Conservation (phyloP, 2,329 filamentous ascomycete genomes). For the Chrysosporium keratinophilum region DNA sequence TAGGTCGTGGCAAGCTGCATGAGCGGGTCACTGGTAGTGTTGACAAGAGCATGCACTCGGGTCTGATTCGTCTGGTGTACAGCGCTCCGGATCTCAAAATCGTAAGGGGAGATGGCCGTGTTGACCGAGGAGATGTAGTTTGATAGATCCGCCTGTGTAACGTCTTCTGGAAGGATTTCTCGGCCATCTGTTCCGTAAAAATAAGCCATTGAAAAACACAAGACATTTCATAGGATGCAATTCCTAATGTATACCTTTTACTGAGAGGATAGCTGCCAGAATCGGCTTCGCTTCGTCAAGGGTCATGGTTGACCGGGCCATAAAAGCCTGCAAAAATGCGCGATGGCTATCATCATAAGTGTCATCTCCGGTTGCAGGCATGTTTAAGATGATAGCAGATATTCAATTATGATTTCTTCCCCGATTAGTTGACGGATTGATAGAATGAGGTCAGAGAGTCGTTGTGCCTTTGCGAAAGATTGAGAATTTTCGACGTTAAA, state of each 20-base stretch:
- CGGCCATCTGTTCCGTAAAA: constrained; percentile 31
- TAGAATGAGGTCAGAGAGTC: not conserved
- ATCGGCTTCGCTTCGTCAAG: constrained; percentile 61
- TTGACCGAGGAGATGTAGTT: constrained; percentile 62
- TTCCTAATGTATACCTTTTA: constrained; percentile 35
- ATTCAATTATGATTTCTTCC: not conserved
- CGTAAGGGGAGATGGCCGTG: constrained; percentile 62
- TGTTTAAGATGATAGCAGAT: not conserved
- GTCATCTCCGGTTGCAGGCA: constrained; percentile 6
- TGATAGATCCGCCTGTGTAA: constrained; percentile 58
- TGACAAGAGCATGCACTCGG: constrained; percentile 74
- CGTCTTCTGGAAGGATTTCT: constrained; percentile 47
- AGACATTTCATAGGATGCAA: not conserved
- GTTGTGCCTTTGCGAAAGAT: too few relatives aligned
- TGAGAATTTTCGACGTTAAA: too few relatives aligned
- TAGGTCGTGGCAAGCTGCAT: constrained; percentile 80
- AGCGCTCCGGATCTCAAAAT: constrained; percentile 73
- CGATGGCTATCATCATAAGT: constrained; percentile 59
- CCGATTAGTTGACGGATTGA: not conserved
- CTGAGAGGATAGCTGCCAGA: constrained; percentile 64
- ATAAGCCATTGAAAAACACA: constrained; percentile 13
- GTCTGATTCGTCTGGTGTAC: constrained; percentile 54
- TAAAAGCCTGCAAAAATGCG: constrained; percentile 81
- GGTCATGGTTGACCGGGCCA: constrained; percentile 68
- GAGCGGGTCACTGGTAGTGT: constrained; percentile 71